Conservation (phyloP, 2,329 filamentous ascomycete genomes). For the Pseudovirgaria hyperparasitica region DNA sequence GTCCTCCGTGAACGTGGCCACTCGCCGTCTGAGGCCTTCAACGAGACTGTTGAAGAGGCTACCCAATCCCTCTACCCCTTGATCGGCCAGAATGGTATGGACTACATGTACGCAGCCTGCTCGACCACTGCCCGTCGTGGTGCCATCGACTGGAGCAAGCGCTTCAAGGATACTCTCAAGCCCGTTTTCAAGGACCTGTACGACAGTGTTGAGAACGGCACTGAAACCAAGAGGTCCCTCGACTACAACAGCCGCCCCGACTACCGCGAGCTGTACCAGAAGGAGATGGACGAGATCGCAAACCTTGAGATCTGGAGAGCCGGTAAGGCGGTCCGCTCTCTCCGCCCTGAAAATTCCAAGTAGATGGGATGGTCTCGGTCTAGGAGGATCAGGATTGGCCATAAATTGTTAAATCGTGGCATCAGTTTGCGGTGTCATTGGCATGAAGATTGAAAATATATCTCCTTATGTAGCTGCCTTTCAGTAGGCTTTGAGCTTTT, state of each 20-base stretch:
- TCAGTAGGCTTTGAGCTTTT: no score
- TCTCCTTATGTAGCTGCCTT: no score
- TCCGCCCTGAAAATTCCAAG: slow-evolving; percentile 26
- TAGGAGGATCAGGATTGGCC: no score
- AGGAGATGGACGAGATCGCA: slow-evolving; percentile 97
- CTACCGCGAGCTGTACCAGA: slow-evolving; percentile 95
- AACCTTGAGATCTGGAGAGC: slow-evolving; percentile 98
- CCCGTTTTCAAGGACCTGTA: slow-evolving; percentile 97
- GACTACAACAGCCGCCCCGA: slow-evolving; percentile 94
- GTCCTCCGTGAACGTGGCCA: slow-evolving; percentile 98
- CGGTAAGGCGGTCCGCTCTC: slow-evolving; percentile 78
- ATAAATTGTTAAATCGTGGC: no score
- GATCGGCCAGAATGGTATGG: slow-evolving; percentile 96
- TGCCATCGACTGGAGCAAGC: slow-evolving; percentile 95
- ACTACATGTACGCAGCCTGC: slow-evolving; percentile 99
- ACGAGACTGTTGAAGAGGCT: slow-evolving; percentile 99
- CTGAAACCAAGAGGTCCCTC: slow-evolving; percentile 90
- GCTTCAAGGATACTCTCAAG: slow-evolving; percentile 97
- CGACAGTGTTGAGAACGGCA: slow-evolving; percentile 79
- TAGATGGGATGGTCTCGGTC: no score
- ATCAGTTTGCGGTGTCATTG: no score
- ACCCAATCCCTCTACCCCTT: slow-evolving; percentile 96
- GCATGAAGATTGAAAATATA: no score
- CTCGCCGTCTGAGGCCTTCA: slow-evolving; percentile 96
- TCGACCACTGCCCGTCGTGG: slow-evolving; percentile 96